phyloP scores from a whole-genome alignment of 176 grass and related monocot genomes.

The Otatea glauca region DNA sequence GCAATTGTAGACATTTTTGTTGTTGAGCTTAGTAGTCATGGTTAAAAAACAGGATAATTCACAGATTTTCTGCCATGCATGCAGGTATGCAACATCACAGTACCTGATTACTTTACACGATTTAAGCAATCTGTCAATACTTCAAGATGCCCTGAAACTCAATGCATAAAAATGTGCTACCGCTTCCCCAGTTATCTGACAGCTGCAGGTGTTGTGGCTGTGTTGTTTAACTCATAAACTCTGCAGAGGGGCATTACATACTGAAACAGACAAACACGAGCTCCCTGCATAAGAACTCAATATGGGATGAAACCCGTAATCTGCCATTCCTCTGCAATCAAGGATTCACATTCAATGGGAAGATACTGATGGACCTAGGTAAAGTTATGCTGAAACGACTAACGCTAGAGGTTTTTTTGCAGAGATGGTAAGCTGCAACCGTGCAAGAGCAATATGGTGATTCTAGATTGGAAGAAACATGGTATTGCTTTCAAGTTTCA shows the following conservation, averaged over 20 bases:
- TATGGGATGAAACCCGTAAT: background rate
- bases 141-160: background rate
- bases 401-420: background rate
- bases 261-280: background rate
- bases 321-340: background rate
- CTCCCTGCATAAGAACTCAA: background rate
- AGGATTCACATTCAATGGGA: background rate
- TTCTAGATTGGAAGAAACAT: slow-evolving; percentile 15
- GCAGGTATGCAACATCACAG: background rate
- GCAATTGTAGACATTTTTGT: background rate
- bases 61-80: background rate
- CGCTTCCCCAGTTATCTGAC: background rate
- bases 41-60: background rate
- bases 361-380: background rate
- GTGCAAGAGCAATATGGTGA: background rate
- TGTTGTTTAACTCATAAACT: background rate
- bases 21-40: background rate
- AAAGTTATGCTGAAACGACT: background rate
- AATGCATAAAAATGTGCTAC: background rate
- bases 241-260: background rate
- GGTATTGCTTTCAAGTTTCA: background rate
- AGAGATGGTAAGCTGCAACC: background rate
- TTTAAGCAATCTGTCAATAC: background rate
- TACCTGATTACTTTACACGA: background rate
- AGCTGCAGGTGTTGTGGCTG: background rate